Conservation (phyloP, 148 eudicot species). For the Amaranthus hypochondriacus region DNA sequence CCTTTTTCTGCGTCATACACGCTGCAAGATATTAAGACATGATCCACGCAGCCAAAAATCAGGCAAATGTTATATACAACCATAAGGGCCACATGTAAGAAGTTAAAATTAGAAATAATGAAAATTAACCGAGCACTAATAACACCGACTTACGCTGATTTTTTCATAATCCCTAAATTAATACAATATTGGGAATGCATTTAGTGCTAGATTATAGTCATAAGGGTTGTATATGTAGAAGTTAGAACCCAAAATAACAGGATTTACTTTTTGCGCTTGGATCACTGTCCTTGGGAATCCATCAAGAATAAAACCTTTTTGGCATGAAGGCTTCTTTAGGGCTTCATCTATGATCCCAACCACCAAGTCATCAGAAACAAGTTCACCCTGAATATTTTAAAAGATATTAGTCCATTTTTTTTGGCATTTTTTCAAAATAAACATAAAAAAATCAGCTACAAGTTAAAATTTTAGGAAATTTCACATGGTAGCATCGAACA, state of each 20-base stretch:
- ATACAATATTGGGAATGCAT: too few relatives aligned
- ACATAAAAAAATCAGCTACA: neutral
- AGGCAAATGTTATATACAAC: too few relatives aligned
- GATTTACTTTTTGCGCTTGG: slow-evolving; percentile 75
- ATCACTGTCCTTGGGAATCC: slow-evolving; percentile 94
- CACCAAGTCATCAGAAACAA: slow-evolving; percentile 89
- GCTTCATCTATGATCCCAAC: slow-evolving; percentile 95
- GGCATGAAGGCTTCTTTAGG: slow-evolving; percentile 82
- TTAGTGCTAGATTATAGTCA: too few relatives aligned
- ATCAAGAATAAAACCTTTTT: slow-evolving; percentile 95
- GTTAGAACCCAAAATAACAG: neutral
- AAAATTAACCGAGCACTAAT: too few relatives aligned
- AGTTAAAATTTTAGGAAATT: too few relatives aligned
- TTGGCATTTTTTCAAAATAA: neutral
- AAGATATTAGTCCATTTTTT: neutral
- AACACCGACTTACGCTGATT: too few relatives aligned
- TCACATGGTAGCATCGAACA: too few relatives aligned
- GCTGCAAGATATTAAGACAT: neutral
- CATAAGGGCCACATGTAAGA: too few relatives aligned
- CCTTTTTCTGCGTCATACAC: neutral
- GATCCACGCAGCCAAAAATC: neutral
- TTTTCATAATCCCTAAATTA: too few relatives aligned
- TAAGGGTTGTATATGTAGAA: too few relatives aligned
- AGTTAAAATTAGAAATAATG: too few relatives aligned
- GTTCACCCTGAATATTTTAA: slow-evolving; percentile 56